Conservation (phyloP, 2,329 filamentous ascomycete genomes). For the Monilinia aucupariae region DNA sequence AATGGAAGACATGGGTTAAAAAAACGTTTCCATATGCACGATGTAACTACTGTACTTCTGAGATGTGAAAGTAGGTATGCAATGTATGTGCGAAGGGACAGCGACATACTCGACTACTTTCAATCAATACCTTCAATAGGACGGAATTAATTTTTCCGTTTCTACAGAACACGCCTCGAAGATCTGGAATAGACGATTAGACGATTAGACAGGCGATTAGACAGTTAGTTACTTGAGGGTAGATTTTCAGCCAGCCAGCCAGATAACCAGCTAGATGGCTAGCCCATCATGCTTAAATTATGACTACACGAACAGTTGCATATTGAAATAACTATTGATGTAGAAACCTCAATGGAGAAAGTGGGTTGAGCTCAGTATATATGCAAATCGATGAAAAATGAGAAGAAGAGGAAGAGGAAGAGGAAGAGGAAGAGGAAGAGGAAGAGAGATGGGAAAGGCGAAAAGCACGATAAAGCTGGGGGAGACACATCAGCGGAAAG, state of each 20-base stretch:
- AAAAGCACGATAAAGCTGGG: too few relatives aligned
- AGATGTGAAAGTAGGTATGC: too few relatives aligned
- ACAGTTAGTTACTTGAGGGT: too few relatives aligned
- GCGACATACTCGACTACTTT: background rate
- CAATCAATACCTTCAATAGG: background rate
- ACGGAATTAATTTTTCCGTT: conserved; percentile 16
- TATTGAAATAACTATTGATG: background rate
- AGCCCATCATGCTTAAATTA: too few relatives aligned
- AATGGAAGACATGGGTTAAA: background rate
- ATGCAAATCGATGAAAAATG: background rate
- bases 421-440: background rate
- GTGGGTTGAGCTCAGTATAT: background rate
- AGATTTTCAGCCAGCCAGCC: background rate
- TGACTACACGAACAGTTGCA: too few relatives aligned
- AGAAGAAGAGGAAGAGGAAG: background rate
- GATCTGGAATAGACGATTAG: background rate
- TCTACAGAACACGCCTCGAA: conserved; percentile 10
- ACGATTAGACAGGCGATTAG: background rate
- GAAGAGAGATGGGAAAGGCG: background rate
- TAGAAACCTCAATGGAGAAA: background rate
- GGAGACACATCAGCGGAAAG: background rate
- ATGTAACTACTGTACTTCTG: background rate
- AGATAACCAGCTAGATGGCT: too few relatives aligned
- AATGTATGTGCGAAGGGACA: too few relatives aligned
- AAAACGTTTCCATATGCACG: background rate